Conservation (phyloP, 2,329 filamentous ascomycete genomes). For the Venturia aucupariae region DNA sequence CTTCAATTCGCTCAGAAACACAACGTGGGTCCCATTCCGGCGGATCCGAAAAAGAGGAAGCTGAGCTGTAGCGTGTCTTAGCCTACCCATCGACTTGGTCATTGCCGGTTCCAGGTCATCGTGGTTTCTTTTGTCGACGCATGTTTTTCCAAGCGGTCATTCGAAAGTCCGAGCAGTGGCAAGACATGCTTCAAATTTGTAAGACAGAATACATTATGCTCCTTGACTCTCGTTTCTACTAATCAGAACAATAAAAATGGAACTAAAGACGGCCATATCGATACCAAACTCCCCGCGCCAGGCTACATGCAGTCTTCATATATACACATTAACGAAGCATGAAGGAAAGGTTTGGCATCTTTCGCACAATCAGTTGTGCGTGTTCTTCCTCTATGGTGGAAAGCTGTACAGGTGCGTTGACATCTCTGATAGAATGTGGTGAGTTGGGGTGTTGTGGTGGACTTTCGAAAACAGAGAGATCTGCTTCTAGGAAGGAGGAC, state of each 20-base stretch:
- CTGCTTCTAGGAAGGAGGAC: neutral
- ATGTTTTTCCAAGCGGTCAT: neutral
- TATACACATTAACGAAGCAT: conserved; percentile 9
- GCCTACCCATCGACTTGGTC: neutral
- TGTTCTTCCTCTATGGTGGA: conserved; percentile 3
- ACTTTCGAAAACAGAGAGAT: neutral
- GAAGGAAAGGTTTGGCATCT: conserved; percentile 7
- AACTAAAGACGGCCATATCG: neutral
- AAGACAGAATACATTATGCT: neutral
- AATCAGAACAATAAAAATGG: neutral
- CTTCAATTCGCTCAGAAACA: neutral
- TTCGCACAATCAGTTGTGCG: neutral
- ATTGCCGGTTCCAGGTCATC: neutral
- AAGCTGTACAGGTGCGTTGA: neutral
- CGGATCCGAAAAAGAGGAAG: neutral
- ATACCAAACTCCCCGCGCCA: neutral
- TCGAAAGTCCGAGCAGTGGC: no score
- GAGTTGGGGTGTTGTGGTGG: neutral
- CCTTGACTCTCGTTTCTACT: neutral
- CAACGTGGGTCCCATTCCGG: neutral
- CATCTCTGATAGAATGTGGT: neutral
- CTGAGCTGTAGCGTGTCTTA: neutral
- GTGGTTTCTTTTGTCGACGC: neutral
- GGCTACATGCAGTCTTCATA: neutral
- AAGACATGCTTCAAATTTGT: neutral